Percentiles rank a stretch among this genome's conserved stretches.
Evolutionary conservation across 208 protist species (phyloP).

Genomic region (Leishmania guyanensis): DNA sequence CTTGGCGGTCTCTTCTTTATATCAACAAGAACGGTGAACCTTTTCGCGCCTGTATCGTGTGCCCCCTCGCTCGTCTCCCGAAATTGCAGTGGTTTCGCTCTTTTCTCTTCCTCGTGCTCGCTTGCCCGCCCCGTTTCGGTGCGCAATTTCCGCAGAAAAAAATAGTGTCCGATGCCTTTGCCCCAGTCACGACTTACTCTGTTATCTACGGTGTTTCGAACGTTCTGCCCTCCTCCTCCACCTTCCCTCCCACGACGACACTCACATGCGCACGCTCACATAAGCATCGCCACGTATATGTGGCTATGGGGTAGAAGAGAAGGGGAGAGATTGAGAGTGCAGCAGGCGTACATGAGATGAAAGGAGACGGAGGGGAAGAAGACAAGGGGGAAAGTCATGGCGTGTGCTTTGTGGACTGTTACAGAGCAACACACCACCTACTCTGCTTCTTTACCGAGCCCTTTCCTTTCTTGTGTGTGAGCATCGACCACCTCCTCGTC

Average conservation of each 20-base stretch:
- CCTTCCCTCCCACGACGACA: not conserved
- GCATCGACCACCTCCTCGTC: not conserved
- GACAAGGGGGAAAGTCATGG: not conserved
- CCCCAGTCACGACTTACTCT: not conserved
- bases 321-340: not conserved
- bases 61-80: not conserved
- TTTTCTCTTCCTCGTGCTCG: not conserved
- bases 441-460: not conserved
- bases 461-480: not conserved
- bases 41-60: not conserved
- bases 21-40: not conserved
- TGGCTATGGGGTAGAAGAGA: not conserved
- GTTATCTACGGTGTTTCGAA: not conserved
- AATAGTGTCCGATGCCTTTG: not conserved
- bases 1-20: not conserved
- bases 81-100: not conserved
- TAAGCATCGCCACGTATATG: not conserved
- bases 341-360: not conserved
- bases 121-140: not conserved
- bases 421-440: not conserved
- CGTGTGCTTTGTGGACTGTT: not conserved
- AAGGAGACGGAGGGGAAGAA: not conserved
- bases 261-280: not conserved
- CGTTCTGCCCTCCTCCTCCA: not conserved
- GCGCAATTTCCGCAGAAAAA: not conserved